phyloP scores from a whole-genome alignment of 805 yeast species.

The Helenozyma baotianmanensis region DNA sequence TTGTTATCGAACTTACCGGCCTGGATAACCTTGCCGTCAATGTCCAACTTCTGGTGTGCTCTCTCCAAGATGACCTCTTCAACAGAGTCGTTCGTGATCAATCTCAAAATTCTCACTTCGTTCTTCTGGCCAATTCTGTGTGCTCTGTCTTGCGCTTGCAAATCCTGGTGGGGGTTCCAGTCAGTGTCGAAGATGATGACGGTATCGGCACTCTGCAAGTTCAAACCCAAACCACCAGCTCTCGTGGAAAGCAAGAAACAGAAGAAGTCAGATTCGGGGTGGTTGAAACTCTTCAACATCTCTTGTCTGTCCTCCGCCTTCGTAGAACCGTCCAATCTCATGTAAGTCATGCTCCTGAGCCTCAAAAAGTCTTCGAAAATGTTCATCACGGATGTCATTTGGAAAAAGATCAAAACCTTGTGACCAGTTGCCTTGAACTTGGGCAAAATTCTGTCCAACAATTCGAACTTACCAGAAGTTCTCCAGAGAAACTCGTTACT shows the following conservation, averaged over 20 bases:
- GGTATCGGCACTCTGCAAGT: constrained; percentile 83
- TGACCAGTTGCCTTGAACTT: constrained; percentile 73
- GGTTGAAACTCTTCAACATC: constrained; percentile 70
- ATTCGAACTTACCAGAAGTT: constrained; percentile 75
- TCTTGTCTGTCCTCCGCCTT: constrained; percentile 80
- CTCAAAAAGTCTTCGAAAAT: constrained; percentile 82
- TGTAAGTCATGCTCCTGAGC: constrained; percentile 59
- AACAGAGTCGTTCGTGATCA: constrained; percentile 76
- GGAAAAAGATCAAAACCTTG: constrained; percentile 76
- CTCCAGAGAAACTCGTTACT: constrained; percentile 72
- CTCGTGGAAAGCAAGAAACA: constrained; percentile 77
- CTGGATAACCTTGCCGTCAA: constrained; percentile 85
- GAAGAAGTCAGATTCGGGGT: constrained; percentile 71
- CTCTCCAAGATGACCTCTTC: constrained; percentile 80
- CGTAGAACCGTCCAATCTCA: constrained; percentile 78
- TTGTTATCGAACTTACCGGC: constrained; percentile 89
- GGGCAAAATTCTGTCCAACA: constrained; percentile 70
- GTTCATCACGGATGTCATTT: constrained; percentile 88
- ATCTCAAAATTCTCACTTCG: constrained; percentile 75
- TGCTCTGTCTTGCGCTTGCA: constrained; percentile 87
- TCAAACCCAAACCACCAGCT: constrained; percentile 87
- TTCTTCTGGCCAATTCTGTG: constrained; percentile 88
- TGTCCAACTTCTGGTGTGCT: constrained; percentile 78
- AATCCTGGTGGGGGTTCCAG: constrained; percentile 91
- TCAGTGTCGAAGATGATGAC: constrained; percentile 84